phyloP scores from a whole-genome alignment of 176 grass and related monocot species.

The Olyra latifolia region DNA sequence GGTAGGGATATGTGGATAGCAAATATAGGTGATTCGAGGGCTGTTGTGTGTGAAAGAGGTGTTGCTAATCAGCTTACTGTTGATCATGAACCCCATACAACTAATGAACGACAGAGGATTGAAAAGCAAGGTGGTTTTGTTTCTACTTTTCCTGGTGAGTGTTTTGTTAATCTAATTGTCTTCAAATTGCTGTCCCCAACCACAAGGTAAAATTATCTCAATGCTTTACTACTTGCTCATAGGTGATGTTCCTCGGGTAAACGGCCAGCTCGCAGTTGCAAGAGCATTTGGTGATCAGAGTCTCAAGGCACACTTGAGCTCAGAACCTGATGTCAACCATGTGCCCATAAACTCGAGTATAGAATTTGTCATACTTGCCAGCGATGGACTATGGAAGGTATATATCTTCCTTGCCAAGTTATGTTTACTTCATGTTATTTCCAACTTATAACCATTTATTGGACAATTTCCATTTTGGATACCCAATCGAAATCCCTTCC shows the following conservation, averaged over 20 bases:
- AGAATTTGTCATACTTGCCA: constrained; percentile 88
- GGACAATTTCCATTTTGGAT: not conserved
- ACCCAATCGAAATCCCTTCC: not conserved
- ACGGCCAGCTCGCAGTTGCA: constrained; percentile 90
- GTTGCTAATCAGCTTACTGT: constrained; percentile 71
- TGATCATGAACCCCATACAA: constrained; percentile 70
- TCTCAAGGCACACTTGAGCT: constrained; percentile 82
- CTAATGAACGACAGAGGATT: constrained; percentile 67
- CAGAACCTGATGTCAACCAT: constrained; percentile 77
- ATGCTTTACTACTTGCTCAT: constrained; percentile 24
- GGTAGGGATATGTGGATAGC: constrained; percentile 87
- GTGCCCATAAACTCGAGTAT: constrained; percentile 56
- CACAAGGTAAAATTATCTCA: not conserved
- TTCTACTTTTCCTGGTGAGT: constrained; percentile 76
- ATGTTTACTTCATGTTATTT: not conserved
- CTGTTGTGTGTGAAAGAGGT: constrained; percentile 76
- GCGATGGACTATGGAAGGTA: constrained; percentile 96
- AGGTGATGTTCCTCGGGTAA: constrained; percentile 93
- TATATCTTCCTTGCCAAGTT: constrained; percentile 4
- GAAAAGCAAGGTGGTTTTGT: constrained; percentile 89
- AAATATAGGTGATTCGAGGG: constrained; percentile 88
- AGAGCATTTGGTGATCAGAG: constrained; percentile 91
- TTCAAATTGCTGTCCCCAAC: not conserved
- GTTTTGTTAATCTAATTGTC: constrained; percentile 23
- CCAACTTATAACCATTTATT: not conserved